Percentiles rank a stretch among this genome's conserved stretches.
These are phyloP conservation scores for Phaeosphaeriaceae sp. DNA, from an alignment of 2,329 filamentous ascomycete species.

Conservation along the genomic window DNA sequence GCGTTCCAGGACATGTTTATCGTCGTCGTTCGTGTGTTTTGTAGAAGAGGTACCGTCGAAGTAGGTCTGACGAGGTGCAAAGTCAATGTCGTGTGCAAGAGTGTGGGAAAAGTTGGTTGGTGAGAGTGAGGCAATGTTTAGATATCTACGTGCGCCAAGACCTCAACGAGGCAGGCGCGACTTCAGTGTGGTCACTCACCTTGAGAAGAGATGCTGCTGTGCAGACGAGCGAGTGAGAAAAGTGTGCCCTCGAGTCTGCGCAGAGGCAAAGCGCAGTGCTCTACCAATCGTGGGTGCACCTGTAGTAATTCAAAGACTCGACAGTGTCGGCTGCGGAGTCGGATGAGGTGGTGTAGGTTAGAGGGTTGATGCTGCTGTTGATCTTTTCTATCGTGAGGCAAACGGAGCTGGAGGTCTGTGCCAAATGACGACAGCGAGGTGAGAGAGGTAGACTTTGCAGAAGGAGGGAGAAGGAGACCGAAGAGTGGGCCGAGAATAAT, in stretches of 20 bases:
- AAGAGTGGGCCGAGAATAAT: background rate
- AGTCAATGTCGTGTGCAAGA: slow-evolving; percentile 3
- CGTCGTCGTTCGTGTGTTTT: background rate
- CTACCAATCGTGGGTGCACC: background rate
- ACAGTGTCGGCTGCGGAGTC: background rate
- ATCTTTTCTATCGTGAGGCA: slow-evolving; percentile 1
- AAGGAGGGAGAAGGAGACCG: background rate
- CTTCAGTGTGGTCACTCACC: background rate
- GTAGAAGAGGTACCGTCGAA: background rate
- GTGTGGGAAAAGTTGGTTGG: background rate
- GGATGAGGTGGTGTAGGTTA: background rate
- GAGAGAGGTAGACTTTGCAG: slow-evolving; percentile 6
- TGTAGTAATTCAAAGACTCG: background rate
- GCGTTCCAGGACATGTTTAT: slow-evolving; percentile 31
- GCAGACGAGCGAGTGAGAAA: background rate
- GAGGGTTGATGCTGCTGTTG: background rate
- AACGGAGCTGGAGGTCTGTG: background rate
- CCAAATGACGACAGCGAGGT: slow-evolving; percentile 7
- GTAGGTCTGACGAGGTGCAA: background rate
- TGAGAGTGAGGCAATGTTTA: background rate
- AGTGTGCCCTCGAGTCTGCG: background rate
- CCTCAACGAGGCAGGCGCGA: background rate
- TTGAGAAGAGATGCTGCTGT: background rate
- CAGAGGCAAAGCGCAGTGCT: background rate
- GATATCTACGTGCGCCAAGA: slow-evolving; percentile 7